Conservation (phyloP, 768 basidiomycete species). For the Termitomyces sp. region DNA sequence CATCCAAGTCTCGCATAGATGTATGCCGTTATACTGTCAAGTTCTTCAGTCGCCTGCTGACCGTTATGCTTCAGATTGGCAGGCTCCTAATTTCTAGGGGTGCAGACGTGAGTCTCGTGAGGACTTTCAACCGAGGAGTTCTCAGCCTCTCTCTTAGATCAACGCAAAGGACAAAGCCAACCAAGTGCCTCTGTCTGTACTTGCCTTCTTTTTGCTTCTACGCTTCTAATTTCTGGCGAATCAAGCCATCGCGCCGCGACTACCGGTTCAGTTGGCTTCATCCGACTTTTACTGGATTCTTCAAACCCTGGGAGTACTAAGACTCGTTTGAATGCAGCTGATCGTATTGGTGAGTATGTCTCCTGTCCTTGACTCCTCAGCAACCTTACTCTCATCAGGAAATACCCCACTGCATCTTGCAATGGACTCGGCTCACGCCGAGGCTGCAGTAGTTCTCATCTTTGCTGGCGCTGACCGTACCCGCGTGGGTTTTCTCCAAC, state of each 20-base stretch:
- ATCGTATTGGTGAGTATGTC: conserved; percentile 60
- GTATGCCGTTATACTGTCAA: conserved; percentile 38
- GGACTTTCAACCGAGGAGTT: conserved; percentile 28
- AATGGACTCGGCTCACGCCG: conserved; percentile 94
- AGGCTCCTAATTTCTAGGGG: conserved; percentile 80
- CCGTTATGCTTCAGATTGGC: conserved; percentile 64
- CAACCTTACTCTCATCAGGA: conserved; percentile 40
- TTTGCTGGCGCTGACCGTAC: conserved; percentile 94
- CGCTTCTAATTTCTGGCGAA: conserved; percentile 14
- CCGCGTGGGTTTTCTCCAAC: conserved; percentile 52
- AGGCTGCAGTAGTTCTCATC: conserved; percentile 86
- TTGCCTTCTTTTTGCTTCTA: conserved; percentile 18
- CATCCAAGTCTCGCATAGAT: conserved; percentile 86
- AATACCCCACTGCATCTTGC: conserved; percentile 97
- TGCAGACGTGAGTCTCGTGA: conserved; percentile 72
- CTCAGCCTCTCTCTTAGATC: conserved; percentile 52
- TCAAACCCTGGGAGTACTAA: conserved; percentile 66
- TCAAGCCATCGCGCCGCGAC: conserved; percentile 92
- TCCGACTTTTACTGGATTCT: conserved; percentile 80
- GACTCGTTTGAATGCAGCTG: conserved; percentile 81
- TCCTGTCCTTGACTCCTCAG: conserved; percentile 11
- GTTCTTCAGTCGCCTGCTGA: conserved; percentile 23
- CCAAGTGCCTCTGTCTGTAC: conserved; percentile 79
- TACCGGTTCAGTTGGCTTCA: conserved; percentile 88
- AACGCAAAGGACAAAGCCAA: conserved; percentile 93